Base-by-base conservation (phyloP, 1,139 yeast species). In the Debaryomycetaceae sp. region DNA sequence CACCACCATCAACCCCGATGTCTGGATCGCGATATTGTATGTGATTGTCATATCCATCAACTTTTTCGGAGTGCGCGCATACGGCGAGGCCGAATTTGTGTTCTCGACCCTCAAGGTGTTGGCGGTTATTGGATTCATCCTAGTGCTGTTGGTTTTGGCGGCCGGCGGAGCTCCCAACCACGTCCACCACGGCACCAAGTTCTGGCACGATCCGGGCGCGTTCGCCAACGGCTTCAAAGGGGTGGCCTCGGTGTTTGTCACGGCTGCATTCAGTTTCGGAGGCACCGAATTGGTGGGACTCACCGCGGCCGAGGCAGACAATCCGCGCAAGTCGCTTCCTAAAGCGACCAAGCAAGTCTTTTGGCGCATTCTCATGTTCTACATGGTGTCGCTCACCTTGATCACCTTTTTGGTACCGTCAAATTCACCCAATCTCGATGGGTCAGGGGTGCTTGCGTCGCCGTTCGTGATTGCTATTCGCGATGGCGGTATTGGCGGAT, bases 401-500 rank as follows among this genome's bases (percentile, higher is more conserved):
- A 18, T 18, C 20, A 18, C 20, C 20, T 18, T 18, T 10, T 18
- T 18, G 20, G 20, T 18, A 10, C 20, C 20, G 8, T 18, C 20
- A 6, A 18, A 18, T 18, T 7, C 6, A 7, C 20, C 6, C 6
- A 18, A 18, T 18, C 20, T 18, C 20, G 6, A 7, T 10, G 20
- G 20, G 8, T 10, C 10, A 10, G 6, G 8, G 10, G 20, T n/a
- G n/a, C n/a, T n/a, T n/a, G 72, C 78, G 13, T 67, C 73, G 3
- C 73, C 73, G 5, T 58, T 67, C 30, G 73, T 67, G 26, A 58
- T 67, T 40, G 90, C 90, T 20, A 67, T 79, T 36, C 57, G 56
- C 28, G 54, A 62, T 37, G 77, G 75, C 27, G 73, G 78, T 27
- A 65, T 77, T 39, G 50, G 50, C 30, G 82, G 73, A 23, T 55